phyloP scores from a whole-genome alignment of 441 rosid species.

The Corymbia calophylla region DNA sequence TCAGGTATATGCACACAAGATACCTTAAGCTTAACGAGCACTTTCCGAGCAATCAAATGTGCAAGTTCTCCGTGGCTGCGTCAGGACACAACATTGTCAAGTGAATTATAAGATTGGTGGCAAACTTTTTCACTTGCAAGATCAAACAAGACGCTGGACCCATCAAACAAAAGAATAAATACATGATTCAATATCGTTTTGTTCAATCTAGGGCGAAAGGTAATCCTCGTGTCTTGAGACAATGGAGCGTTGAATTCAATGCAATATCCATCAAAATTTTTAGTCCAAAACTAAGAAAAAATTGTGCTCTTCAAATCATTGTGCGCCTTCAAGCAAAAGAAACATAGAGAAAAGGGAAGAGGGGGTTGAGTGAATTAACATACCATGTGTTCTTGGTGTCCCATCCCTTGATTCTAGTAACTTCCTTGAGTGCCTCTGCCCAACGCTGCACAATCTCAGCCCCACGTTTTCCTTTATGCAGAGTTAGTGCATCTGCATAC shows the following conservation, averaged over 20 bases:
- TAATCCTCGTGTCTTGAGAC: neutral
- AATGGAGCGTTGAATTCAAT: neutral
- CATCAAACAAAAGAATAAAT: rapidly evolving
- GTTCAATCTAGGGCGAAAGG: neutral
- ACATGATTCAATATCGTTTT: rapidly evolving
- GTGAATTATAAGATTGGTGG: too few relatives aligned
- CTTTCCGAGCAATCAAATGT: neutral
- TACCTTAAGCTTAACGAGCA: neutral
- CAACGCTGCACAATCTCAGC: rapidly evolving
- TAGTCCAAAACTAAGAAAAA: too few relatives aligned
- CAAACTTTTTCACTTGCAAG: too few relatives aligned
- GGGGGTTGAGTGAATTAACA: neutral
- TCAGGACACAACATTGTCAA: too few relatives aligned
- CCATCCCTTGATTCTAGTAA: neutral
- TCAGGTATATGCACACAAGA: neutral
- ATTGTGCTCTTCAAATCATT: too few relatives aligned
- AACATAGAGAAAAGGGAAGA: rapidly evolving
- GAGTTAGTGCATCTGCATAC: neutral
- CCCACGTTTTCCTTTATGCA: rapidly evolving
- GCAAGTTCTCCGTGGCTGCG: neutral
- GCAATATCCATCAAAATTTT: neutral
- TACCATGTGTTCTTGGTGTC: neutral
- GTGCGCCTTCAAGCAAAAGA: neutral
- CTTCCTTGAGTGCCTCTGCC: rapidly evolving
- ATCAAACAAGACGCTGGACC: neutral